phyloP scores from a whole-genome alignment of 2,329 filamentous ascomycete genomes.

The Penicillium hesseltinei region DNA sequence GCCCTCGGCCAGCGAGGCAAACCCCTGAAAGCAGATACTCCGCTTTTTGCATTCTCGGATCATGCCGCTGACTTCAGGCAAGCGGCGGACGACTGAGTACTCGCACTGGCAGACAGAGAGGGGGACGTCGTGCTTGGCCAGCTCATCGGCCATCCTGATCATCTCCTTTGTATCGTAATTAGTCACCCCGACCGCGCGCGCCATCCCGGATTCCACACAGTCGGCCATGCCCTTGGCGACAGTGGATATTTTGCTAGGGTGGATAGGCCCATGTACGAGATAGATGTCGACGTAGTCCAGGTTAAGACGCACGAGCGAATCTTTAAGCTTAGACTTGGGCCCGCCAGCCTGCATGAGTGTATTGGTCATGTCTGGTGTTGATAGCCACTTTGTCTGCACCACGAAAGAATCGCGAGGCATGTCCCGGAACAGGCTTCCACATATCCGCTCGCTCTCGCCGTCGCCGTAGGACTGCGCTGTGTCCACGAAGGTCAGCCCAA shows the following conservation, averaged over 20 bases:
- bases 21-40: constrained; percentile 46
- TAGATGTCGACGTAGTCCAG: constrained; percentile 46
- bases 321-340: constrained; percentile 38
- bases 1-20: constrained; percentile 43
- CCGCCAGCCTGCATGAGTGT: constrained; percentile 33
- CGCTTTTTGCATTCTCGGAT: constrained; percentile 42
- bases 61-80: constrained; percentile 43
- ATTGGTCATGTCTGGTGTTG: constrained; percentile 33
- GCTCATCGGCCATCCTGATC: constrained; percentile 44
- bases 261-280: constrained; percentile 47
- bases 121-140: constrained; percentile 38
- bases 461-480: constrained; percentile 46
- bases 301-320: constrained; percentile 39
- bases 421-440: constrained; percentile 40
- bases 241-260: constrained; percentile 39
- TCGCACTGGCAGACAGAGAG: constrained; percentile 49
- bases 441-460: constrained; percentile 45
- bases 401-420: constrained; percentile 38
- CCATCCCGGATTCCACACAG: constrained; percentile 44
- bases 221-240: constrained; percentile 45
- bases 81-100: constrained; percentile 43
- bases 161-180: constrained; percentile 46
- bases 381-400: constrained; percentile 44
- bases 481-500: constrained; percentile 45
- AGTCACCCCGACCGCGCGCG: constrained; percentile 45